Base-by-base conservation (phyloP, 495 filamentous ascomycete genomes). In the Jackrogersella minutella region DNA sequence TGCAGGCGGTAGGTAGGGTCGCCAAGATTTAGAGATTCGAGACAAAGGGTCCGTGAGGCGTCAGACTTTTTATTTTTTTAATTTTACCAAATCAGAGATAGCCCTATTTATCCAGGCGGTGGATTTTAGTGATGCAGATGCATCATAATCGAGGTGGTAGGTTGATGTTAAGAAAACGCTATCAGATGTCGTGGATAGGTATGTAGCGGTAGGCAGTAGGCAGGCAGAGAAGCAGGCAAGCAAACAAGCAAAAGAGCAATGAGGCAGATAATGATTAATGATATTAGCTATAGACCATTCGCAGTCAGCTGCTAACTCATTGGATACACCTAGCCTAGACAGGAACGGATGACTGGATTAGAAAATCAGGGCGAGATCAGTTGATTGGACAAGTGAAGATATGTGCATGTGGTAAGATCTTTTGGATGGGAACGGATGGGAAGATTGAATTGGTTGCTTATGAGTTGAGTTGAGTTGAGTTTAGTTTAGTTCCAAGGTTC, bases 321-420 rank as follows among this genome's bases (percentile, higher is more conserved):
- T 52, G 49, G 49, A 52, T 22, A 36, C 13, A 34, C 30, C 16
- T 24, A 16, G 31, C 14, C 49, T 9, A 49, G 34, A 28, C 17
- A 39, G 40, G 65, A 59, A 59, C 53, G 50, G 55, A 39, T 60
- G 55, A 61, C 55, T 43, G 43, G 60, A 64, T 41, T 14, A 56
- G 60, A 30, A n/a, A n/a, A 57, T 61, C 49, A 39, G 33, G 55
- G 54, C 13, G 34, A 28, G 49, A 61, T 52, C 43, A 69, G 66
- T 39, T 65, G 66, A 65, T 69, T 69, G 60, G 66, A 57, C 17
- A 47, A 28, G 14, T 26, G 36, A 44, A 33, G 43, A 36, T 19
- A 17, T 44, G 56, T 28, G 66, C 43, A 65, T 64, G 50, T 52
- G 60, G 34, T 55, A 44, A 58, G 54, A 58, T 30, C n/a, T 37